phyloP scores from a whole-genome alignment of 2,329 filamentous ascomycete species.

The Decorospora gaudefroyi region DNA sequence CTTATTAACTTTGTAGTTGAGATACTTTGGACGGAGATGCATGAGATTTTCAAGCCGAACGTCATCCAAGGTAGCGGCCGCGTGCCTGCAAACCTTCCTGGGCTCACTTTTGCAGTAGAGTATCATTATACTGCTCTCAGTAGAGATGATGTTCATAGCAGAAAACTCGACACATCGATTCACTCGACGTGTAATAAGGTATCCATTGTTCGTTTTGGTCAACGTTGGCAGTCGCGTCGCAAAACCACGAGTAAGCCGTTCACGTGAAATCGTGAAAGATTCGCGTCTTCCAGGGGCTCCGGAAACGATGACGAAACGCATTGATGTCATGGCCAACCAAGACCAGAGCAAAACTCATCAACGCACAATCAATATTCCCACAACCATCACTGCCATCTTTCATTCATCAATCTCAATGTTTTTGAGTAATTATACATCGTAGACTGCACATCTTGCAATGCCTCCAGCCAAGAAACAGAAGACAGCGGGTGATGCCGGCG shows the following conservation, averaged over 20 bases:
- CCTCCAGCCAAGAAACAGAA: slow-evolving; percentile 19
- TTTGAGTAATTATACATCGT: no score
- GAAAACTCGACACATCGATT: no score
- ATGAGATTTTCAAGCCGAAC: no score
- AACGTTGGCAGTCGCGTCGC: slow-evolving; percentile 2
- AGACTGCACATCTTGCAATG: no score
- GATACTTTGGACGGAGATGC: no score
- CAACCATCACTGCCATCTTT: background rate
- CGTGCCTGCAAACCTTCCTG: no score
- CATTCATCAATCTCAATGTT: background rate
- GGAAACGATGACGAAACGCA: slow-evolving; percentile 11
- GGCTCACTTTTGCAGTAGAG: no score
- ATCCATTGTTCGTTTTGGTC: background rate
- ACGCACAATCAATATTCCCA: background rate
- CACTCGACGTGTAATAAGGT: no score
- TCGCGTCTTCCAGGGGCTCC: slow-evolving; percentile 9
- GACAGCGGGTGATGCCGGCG: slow-evolving; percentile 6
- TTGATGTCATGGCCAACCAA: slow-evolving; percentile 13
- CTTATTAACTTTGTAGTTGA: no score
- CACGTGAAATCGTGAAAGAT: slow-evolving; percentile 15
- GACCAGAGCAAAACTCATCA: background rate
- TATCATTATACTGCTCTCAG: no score
- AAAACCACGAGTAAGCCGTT: background rate
- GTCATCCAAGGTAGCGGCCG: no score
- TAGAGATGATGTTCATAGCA: no score